Evolutionary conservation across 331 rosid species (phyloP), one percentile per base, ranked within the genome.

Genomic region (Malus hybrid): DNA sequence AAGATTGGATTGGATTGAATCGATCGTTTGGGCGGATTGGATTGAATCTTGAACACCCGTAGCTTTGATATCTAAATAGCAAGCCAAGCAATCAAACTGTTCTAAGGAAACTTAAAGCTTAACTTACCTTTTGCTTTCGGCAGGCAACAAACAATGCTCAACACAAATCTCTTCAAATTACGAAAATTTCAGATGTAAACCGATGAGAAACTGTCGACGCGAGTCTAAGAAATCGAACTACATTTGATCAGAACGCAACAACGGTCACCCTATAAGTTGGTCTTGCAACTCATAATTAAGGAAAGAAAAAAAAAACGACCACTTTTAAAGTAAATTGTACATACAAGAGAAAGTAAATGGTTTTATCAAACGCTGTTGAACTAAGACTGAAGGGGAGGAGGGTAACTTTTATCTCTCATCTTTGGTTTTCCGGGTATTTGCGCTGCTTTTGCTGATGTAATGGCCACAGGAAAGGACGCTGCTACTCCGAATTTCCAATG

Each of bases 321-420:
- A 48, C 48, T 80, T 69, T 42, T 28, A 80, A 82, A 65, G 77
- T 73, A 61, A 72, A 67, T 77, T 79, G 73, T 61, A 72, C 22
- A 67, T 2, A 10, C 1, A 56, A 71, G 71, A 76, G 55, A 72
- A 75, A 32, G 44, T 18, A 50, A 70, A 42, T 10, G 44, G 18
- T 24, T 71, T 31, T 54, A 29, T 55, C 71, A n/a, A 39, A 74
- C 60, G 75, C 72, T 66, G 82, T 76, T 22, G 73, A 24, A 24
- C 63, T 27, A 67, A 57, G 65, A 72, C 67, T 76, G 48, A 39
- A 65, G 62, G 12, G 13, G 46, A 32, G 72, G 48, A 63, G 67
- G 63, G 70, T 64, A 78, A 59, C 48, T 24, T 72, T 20, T 31
- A 76, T 27, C 66, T 46, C 2, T n/a, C 56, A 67, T 33, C 70